These are phyloP conservation scores for Xerocomus potaroensis DNA, from an alignment of 768 basidiomycete species.

Conservation along the genomic window DNA sequence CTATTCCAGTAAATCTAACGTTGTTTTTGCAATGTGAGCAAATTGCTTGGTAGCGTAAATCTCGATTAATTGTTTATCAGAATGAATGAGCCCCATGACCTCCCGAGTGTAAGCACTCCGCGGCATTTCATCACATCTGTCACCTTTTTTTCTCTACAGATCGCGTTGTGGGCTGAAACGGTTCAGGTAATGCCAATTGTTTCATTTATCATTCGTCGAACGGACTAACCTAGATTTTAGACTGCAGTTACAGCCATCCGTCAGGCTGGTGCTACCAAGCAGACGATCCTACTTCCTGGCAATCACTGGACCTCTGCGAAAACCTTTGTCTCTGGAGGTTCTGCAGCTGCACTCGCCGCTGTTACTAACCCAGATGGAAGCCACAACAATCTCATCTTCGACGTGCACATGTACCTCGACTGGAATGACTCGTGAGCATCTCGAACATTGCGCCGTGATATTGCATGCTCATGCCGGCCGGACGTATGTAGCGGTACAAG, in stretches of 20 bases:
- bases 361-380: constrained; percentile 46
- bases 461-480: neutral
- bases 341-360: constrained; percentile 42
- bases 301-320: constrained; percentile 52
- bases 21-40: constrained; percentile 48
- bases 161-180: constrained; percentile 41
- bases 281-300: constrained; percentile 57
- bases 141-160: neutral
- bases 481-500: neutral
- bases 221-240: neutral
- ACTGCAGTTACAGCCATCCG: constrained; percentile 62
- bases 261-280: constrained; percentile 43
- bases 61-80: neutral
- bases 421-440: constrained; percentile 42
- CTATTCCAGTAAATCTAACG: constrained; percentile 38
- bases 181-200: constrained; percentile 34
- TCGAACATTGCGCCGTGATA: neutral
- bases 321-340: constrained; percentile 48
- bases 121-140: neutral
- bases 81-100: neutral
- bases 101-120: neutral
- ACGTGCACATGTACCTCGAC: constrained; percentile 64
- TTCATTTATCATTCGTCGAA: neutral
- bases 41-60: neutral
- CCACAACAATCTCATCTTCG: constrained; percentile 46